Evolutionary conservation across 2,329 filamentous ascomycete genomes (phyloP).

Genomic region (Coniochaeta sp.): DNA sequence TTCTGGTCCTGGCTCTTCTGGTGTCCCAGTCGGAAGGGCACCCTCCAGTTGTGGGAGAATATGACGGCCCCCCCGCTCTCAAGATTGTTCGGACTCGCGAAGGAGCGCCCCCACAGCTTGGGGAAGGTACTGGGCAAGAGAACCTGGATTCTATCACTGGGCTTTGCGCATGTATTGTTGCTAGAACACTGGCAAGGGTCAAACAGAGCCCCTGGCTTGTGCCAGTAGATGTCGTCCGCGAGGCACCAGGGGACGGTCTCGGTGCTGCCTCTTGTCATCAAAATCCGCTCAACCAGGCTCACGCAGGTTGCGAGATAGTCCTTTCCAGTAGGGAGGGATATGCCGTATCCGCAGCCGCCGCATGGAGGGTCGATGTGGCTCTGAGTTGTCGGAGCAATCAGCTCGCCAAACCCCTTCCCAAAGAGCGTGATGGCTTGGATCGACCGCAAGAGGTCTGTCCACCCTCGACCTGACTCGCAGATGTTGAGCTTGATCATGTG

Average conservation of each 20-base stretch:
- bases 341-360: neutral
- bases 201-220: neutral
- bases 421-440: neutral
- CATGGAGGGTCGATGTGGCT: neutral
- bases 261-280: neutral
- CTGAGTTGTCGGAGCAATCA: neutral
- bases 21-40: neutral
- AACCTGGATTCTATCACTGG: neutral
- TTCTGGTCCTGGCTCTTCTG: neutral
- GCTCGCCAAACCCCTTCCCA: neutral
- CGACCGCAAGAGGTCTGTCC: neutral
- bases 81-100: slow-evolving; percentile 1
- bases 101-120: neutral
- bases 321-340: neutral
- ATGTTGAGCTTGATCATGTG: neutral
- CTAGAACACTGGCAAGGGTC: neutral
- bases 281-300: neutral
- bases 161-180: neutral
- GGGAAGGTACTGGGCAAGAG: slow-evolving; percentile 1
- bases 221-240: slow-evolving; percentile 4
- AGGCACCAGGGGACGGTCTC: slow-evolving; percentile 2
- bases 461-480: neutral
- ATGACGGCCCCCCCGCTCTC: neutral
- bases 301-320: slow-evolving; percentile 4
- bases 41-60: slow-evolving; percentile 2